These are phyloP conservation scores for Crassisporium funariophilum DNA, from an alignment of 768 basidiomycete genomes.

Conservation along the genomic window DNA sequence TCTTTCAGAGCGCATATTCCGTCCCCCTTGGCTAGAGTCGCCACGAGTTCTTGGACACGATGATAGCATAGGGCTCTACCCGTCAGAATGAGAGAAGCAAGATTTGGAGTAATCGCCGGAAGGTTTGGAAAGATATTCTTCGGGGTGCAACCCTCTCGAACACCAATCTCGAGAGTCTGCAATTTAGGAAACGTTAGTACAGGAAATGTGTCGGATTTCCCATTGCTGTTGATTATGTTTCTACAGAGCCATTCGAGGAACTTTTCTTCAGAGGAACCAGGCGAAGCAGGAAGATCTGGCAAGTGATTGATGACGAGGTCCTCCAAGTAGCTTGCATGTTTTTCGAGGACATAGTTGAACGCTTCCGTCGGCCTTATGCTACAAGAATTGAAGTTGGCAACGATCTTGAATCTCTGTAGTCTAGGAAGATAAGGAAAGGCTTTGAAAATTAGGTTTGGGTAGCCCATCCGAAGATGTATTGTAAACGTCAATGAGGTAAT, in stretches of 20 bases:
- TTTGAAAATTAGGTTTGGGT: conserved; percentile 8
- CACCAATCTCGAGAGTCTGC: conserved; percentile 14
- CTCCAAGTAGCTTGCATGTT: conserved; percentile 10
- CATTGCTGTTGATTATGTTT: not conserved
- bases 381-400: conserved; percentile 7
- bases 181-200: conserved; percentile 8
- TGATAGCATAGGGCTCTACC: too few relatives aligned
- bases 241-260: conserved; percentile 14
- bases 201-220: conserved; percentile 6
- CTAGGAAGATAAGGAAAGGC: conserved; percentile 13
- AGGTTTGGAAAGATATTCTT: too few relatives aligned
- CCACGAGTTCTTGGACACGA: too few relatives aligned
- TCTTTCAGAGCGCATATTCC: too few relatives aligned
- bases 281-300: conserved; percentile 3
- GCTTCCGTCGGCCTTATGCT: conserved; percentile 4
- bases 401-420: conserved; percentile 12
- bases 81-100: too few relatives aligned
- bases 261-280: conserved; percentile 10
- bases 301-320: conserved; percentile 11
- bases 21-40: too few relatives aligned
- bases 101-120: too few relatives aligned
- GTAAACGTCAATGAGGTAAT: conserved; percentile 13
- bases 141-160: conserved; percentile 10
- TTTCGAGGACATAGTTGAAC: conserved; percentile 13
- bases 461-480: conserved; percentile 8